Percentiles rank a stretch among this genome's conserved stretches.
Conservation (phyloP, 148 eudicot species). For the Fagopyrum esculentum region DNA sequence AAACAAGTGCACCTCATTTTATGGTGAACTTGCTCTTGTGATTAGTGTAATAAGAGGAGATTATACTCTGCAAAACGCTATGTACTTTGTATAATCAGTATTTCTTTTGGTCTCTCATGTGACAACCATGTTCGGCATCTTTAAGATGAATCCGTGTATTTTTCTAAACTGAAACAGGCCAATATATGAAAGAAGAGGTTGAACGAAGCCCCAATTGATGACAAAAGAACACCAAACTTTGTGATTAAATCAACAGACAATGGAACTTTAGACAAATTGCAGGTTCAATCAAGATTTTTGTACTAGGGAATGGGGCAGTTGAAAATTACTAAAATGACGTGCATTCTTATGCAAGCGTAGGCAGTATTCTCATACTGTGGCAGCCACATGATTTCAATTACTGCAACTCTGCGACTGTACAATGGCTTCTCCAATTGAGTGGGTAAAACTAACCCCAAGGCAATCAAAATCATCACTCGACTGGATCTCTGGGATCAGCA, state of each 20-base stretch:
- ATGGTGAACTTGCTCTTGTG: no score
- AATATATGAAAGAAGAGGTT: neutral
- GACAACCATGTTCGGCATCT: no score
- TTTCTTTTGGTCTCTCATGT: no score
- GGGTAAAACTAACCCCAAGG: neutral
- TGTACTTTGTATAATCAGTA: no score
- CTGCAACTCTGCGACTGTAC: neutral
- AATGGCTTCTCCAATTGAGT: neutral
- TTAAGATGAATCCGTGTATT: neutral
- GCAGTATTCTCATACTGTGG: neutral
- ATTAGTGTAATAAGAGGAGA: no score
- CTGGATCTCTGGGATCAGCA: neutral
- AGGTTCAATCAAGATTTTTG: neutral
- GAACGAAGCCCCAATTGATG: neutral
- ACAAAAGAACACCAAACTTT: neutral
- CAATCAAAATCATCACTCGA: neutral
- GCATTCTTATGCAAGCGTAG: slow-evolving; percentile 1
- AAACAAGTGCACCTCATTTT: no score
- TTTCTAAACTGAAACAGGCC: neutral
- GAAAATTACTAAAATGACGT: neutral
- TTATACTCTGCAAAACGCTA: no score
- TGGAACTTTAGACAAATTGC: neutral
- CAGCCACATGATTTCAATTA: neutral
- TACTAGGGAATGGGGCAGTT: neutral
- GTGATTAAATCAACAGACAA: neutral